Percentiles rank a stretch among this genome's conserved stretches.
Evolutionary conservation across 805 yeast genomes (phyloP).

Genomic region (Nakazawaea laoshanensis): DNA sequence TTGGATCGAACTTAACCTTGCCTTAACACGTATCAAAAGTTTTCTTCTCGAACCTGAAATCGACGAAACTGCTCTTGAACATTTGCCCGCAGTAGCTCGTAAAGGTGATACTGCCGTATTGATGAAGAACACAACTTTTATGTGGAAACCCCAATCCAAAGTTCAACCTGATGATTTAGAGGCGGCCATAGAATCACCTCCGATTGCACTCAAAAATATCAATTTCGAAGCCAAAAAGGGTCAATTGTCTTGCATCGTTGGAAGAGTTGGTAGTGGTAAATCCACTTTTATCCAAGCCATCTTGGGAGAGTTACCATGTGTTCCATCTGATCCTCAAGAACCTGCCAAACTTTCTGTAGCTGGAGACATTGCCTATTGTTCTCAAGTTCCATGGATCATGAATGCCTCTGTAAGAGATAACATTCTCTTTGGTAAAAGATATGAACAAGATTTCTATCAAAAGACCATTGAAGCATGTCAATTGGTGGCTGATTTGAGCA

Average conservation of each 20-base stretch:
- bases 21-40: conserved; percentile 42
- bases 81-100: conserved; percentile 15
- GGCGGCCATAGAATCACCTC: conserved; percentile 18
- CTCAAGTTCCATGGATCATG: conserved; percentile 91
- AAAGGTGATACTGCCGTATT: conserved; percentile 29
- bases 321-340: conserved; percentile 19
- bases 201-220: conserved; percentile 39
- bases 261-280: conserved; percentile 64
- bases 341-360: conserved; percentile 15
- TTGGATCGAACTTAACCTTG: conserved; percentile 50
- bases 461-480: conserved; percentile 86
- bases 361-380: conserved; percentile 52
- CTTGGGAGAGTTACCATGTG: conserved; percentile 43
- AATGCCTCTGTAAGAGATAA: conserved; percentile 90
- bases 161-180: conserved; percentile 31
- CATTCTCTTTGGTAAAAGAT: conserved; percentile 81
- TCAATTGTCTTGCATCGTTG: conserved; percentile 50
- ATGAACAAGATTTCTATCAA: conserved; percentile 73
- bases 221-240: conserved; percentile 44
- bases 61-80: conserved; percentile 25
- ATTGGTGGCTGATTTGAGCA: conserved; percentile 63
- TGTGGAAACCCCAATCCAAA: conserved; percentile 29
- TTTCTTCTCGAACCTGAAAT: conserved; percentile 36
- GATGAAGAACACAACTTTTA: conserved; percentile 41
- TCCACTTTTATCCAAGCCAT: conserved; percentile 47